phyloP scores from a whole-genome alignment of 2,329 filamentous ascomycete genomes.

The Eutypella sp. region DNA sequence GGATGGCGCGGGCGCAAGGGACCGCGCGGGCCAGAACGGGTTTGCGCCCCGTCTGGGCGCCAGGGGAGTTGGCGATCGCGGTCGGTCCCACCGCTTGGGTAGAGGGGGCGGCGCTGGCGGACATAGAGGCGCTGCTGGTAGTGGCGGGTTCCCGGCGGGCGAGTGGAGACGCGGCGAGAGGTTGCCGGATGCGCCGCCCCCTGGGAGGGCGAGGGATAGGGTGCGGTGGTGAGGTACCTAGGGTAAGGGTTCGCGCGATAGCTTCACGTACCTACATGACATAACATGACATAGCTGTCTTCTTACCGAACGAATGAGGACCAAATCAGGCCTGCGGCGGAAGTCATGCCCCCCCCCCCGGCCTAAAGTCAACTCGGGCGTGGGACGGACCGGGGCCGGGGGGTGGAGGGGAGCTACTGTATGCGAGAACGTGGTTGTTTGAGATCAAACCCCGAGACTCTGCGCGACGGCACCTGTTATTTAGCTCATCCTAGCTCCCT shows the following conservation, averaged over 20 bases:
- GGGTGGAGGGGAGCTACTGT: too few relatives aligned
- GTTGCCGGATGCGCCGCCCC: constrained; percentile 46
- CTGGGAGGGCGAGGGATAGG: constrained; percentile 40
- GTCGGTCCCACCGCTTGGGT: constrained; percentile 31
- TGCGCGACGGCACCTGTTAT: too few relatives aligned
- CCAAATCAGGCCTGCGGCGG: too few relatives aligned
- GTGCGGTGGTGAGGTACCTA: constrained; percentile 18
- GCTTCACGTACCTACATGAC: too few relatives aligned
- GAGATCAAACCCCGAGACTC: too few relatives aligned
- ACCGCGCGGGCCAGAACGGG: constrained; percentile 42
- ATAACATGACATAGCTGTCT: too few relatives aligned
- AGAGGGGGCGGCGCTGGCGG: constrained; percentile 42
- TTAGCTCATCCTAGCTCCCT: too few relatives aligned
- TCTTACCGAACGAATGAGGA: too few relatives aligned
- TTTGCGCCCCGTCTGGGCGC: constrained; percentile 36
- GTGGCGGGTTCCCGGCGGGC: constrained; percentile 43
- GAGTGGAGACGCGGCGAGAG: constrained; percentile 65
- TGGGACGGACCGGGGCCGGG: too few relatives aligned
- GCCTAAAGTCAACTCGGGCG: too few relatives aligned
- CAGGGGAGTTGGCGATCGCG: constrained; percentile 29
- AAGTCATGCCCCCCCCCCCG: too few relatives aligned
- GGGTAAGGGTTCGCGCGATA: neutral
- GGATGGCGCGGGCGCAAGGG: constrained; percentile 20
- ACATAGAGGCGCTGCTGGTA: constrained; percentile 35
- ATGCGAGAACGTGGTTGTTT: too few relatives aligned